Evolutionary conservation across 1,284 basidiomycete species (phyloP), one percentile per base, ranked within the genome.

Genomic region (Fomitopsis betulina): DNA sequence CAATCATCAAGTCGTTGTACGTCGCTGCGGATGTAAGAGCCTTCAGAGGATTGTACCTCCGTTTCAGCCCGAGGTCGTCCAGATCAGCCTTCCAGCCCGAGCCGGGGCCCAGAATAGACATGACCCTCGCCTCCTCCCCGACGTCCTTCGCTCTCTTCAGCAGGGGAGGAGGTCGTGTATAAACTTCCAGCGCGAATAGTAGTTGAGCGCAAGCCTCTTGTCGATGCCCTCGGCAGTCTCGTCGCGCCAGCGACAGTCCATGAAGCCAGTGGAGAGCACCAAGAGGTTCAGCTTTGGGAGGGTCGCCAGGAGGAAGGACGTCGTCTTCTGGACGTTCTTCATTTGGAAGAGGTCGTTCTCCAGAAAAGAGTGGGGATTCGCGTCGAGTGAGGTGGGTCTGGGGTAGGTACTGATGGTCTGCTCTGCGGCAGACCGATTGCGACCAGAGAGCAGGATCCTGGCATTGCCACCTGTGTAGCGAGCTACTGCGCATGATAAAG

Each of bases 311-410:
- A 77, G 66, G 32, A 65, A 58, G n/a, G 61, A 53, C 10, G 71
- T 65, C 35, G 70, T 67, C 30, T 50, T 51, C 38, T 66, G 62
- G 17, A 75, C 67, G 59, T 73, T 72, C 61, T 63, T 63, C 67
- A 76, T 73, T 32, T 72, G 65, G 17, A 68, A 67, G 30, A 68
- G 70, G 56, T 77, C 75, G 67, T 73, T 74, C 54, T 66, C 50
- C 21, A 74, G 67, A 59, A 75, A 76, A 61, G 73, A 70, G 63
- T 73, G 69, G 58, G 70, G 69, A 19, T 37, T 15, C 35, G 54
- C 32, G 21, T 37, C 33, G 43, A 53, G 40, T 25, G 55, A 37
- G 2, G 62, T 57, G 15, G 70, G 68, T 23, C 63, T 66, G 17
- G 72, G 70, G 58, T 73, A 69, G 17, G 64, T 61, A 19, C 70